Evolutionary conservation across 2,329 filamentous ascomycete species (phyloP).

Genomic region (Neopestalotiopsis sp.): DNA sequence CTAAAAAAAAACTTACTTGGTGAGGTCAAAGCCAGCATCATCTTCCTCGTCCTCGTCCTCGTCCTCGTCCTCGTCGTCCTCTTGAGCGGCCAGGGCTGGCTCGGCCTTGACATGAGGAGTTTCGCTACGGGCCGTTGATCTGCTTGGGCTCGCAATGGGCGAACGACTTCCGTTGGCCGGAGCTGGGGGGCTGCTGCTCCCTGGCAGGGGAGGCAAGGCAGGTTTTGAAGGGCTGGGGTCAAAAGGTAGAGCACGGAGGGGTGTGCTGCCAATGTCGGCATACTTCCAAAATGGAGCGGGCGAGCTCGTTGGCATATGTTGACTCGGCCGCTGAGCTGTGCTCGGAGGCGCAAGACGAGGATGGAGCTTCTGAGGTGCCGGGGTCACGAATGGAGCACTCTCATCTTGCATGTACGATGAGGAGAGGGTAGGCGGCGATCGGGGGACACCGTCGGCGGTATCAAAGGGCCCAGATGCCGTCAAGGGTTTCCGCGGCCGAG

Average conservation of each 20-base stretch:
- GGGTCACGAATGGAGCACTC: conserved; percentile 68
- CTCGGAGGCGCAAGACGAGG: conserved; percentile 80
- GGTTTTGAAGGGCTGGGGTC: conserved; percentile 66
- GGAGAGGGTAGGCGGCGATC: conserved; percentile 63
- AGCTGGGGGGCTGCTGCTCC: conserved; percentile 66
- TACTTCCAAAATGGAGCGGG: conserved; percentile 91
- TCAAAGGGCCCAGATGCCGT: conserved; percentile 49
- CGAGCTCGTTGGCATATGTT: conserved; percentile 85
- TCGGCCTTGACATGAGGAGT: conserved; percentile 28
- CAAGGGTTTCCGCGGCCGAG: conserved; percentile 58
- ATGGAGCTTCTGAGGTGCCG: conserved; percentile 74
- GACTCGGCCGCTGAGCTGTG: conserved; percentile 80
- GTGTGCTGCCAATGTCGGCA: conserved; percentile 77
- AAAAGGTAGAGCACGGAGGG: conserved; percentile 59
- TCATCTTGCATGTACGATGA: conserved; percentile 69
- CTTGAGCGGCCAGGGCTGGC: conserved; percentile 27
- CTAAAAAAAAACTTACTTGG: conserved; percentile 54
- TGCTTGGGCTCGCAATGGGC: conserved; percentile 57
- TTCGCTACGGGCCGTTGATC: conserved; percentile 36
- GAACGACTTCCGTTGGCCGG: conserved; percentile 47
- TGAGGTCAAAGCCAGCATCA: conserved; percentile 62
- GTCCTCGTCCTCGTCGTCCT: conserved; percentile 45
- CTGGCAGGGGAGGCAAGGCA: conserved; percentile 37
- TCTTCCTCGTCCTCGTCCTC: conserved; percentile 55
- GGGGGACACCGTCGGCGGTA: conserved; percentile 56